phyloP scores from a whole-genome alignment of 73 alveolate species.

The Tetrahymena malaccensis region DNA sequence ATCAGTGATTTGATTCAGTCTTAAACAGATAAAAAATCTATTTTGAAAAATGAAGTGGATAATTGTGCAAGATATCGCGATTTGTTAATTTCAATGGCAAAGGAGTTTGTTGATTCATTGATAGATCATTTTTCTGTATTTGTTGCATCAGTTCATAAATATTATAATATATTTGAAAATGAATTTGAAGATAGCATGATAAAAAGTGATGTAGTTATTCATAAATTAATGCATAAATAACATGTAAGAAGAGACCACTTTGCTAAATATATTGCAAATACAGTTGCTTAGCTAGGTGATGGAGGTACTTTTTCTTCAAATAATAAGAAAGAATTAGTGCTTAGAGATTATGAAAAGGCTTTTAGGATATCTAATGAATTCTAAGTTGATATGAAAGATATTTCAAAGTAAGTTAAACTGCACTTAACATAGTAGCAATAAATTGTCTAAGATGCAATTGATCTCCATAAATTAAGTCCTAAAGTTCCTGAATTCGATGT shows the following conservation, averaged over 20 bases:
- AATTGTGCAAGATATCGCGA: constrained; percentile 25
- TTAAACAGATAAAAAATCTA: not conserved
- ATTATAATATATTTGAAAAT: constrained; percentile 27
- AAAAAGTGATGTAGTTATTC: constrained; percentile 20
- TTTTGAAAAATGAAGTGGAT: constrained; percentile 1
- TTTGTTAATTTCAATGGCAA: constrained; percentile 19
- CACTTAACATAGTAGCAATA: not conserved
- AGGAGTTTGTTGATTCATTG: constrained; percentile 5
- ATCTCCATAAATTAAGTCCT: constrained; percentile 17
- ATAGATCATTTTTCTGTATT: constrained; percentile 29
- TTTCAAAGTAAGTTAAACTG: constrained; percentile 5
- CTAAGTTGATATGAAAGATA: constrained; percentile 6
- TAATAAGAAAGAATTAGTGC: constrained; percentile 12
- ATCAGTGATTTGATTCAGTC: constrained; percentile 11
- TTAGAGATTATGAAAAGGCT: constrained; percentile 27
- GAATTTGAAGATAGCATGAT: constrained; percentile 21
- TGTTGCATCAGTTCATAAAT: constrained; percentile 29
- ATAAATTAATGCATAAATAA: constrained; percentile 19
- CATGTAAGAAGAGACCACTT: constrained; percentile 20
- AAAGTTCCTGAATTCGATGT: constrained; percentile 27
- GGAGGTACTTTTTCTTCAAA: not conserved
- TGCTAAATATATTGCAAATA: constrained; percentile 26
- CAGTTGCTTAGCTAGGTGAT: not conserved
- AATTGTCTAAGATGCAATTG: not conserved
- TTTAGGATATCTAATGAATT: constrained; percentile 16